Percentiles rank a stretch among this genome's conserved stretches.
Conservation (phyloP, 108 stramenopile species). For the Cyclostephanos invisitatus region DNA sequence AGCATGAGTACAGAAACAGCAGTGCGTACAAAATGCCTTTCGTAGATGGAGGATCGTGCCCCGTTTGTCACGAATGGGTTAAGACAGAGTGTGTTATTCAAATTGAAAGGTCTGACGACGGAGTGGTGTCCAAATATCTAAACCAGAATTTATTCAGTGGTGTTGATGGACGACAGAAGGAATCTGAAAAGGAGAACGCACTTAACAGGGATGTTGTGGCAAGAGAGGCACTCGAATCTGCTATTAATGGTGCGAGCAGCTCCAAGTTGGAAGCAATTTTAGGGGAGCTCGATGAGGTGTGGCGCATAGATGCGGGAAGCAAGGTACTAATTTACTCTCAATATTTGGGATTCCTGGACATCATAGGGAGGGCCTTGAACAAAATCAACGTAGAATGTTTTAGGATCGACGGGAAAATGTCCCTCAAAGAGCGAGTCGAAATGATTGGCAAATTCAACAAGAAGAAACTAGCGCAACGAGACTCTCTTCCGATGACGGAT, state of each 20-base stretch:
- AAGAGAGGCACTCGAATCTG: conserved; percentile 61
- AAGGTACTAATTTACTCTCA: conserved; percentile 86
- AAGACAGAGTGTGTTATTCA: conserved; percentile 58
- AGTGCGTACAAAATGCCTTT: neutral
- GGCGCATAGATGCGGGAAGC: conserved; percentile 69
- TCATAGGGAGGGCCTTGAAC: conserved; percentile 52
- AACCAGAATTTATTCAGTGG: conserved; percentile 2
- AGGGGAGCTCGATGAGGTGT: conserved; percentile 68
- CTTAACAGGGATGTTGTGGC: conserved; percentile 48
- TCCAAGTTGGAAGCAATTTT: conserved; percentile 77
- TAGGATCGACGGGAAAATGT: conserved; percentile 79
- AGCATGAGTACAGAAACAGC: conserved; percentile 3
- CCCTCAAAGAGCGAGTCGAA: conserved; percentile 63
- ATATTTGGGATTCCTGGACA: conserved; percentile 81
- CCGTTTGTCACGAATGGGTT: conserved; percentile 64
- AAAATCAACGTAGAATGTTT: conserved; percentile 46
- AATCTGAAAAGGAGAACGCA: conserved; percentile 14
- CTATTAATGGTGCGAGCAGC: conserved; percentile 62
- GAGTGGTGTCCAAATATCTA: conserved; percentile 50
- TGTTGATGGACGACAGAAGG: conserved; percentile 2
- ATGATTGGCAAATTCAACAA: conserved; percentile 72
- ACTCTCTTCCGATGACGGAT: neutral
- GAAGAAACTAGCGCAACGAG: conserved; percentile 5
- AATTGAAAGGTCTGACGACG: conserved; percentile 52
- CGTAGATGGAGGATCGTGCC: conserved; percentile 53